A percentile compares a stretch with the other conserved stretches of the same genome.
These are phyloP conservation scores for Xylariaceae sp. DNA, from an alignment of 2,329 filamentous ascomycete genomes.

Conservation along the genomic window DNA sequence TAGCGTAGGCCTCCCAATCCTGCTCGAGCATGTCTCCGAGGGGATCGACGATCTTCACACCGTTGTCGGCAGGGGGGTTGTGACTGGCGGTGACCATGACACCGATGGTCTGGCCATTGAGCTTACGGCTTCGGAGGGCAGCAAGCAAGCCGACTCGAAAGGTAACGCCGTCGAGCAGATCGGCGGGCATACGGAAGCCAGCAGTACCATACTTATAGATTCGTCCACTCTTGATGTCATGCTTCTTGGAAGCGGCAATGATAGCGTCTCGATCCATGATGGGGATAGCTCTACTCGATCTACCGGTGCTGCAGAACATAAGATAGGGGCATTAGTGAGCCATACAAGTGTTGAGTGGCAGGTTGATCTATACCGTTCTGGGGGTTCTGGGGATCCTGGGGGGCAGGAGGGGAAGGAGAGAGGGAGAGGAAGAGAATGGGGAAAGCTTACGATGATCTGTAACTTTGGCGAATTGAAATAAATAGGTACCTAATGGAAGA, in stretches of 20 bases:
- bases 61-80: conserved; percentile 86
- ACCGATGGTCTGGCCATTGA: conserved; percentile 86
- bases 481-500: background rate
- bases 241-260: conserved; percentile 58
- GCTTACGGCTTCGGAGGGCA: conserved; percentile 81
- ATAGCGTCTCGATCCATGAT: conserved; percentile 52
- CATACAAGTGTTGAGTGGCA: background rate
- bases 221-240: conserved; percentile 54
- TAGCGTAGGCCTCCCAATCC: conserved; percentile 89
- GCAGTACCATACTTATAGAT: conserved; percentile 64
- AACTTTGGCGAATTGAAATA: background rate
- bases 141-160: conserved; percentile 90
- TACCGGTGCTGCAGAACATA: conserved; percentile 2
- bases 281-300: conserved; percentile 7
- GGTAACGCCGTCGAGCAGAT: conserved; percentile 85
- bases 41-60: conserved; percentile 93
- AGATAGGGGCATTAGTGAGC: conserved; percentile 1
- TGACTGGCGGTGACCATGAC: conserved; percentile 96
- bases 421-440: background rate
- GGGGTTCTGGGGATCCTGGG: background rate
- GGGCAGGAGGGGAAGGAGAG: background rate
- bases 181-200: conserved; percentile 66
- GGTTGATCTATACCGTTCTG: conserved; percentile 4
- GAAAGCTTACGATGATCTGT: no score
- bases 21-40: conserved; percentile 98